These are phyloP conservation scores for Crassisporium funariophilum DNA, from an alignment of 768 basidiomycete species.

Conservation along the genomic window DNA sequence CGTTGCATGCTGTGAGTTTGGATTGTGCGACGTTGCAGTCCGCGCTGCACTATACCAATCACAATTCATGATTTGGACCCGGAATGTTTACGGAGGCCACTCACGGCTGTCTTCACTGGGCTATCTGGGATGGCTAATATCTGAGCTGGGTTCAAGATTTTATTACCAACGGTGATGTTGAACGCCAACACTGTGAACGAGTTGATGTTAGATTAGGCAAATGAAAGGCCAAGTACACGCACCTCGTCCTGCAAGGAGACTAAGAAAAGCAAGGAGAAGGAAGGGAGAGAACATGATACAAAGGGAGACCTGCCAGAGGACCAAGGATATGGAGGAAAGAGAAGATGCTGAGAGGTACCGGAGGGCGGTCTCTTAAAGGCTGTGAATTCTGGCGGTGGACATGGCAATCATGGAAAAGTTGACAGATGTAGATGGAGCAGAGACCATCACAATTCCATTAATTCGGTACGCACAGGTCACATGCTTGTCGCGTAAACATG, in stretches of 20 bases:
- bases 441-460: neutral
- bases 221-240: conserved; percentile 4
- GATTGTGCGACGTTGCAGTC: conserved; percentile 30
- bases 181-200: conserved; percentile 43
- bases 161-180: conserved; percentile 46
- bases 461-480: conserved; percentile 26
- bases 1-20: conserved; percentile 42
- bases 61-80: neutral
- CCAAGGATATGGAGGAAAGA: conserved; percentile 15
- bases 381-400: neutral
- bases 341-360: conserved; percentile 15
- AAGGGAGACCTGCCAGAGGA: conserved; percentile 32
- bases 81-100: conserved; percentile 28
- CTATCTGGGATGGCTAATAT: conserved; percentile 46
- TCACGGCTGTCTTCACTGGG: conserved; percentile 28
- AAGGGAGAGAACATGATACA: conserved; percentile 32
- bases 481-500: conserved; percentile 32
- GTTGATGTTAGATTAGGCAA: neutral
- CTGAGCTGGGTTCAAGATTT: conserved; percentile 41
- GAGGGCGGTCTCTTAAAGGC: conserved; percentile 1
- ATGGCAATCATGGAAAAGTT: neutral
- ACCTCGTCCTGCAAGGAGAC: conserved; percentile 64
- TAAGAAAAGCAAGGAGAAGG: conserved; percentile 36
- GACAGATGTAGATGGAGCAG: conserved; percentile 2
- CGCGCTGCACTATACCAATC: conserved; percentile 35